phyloP scores from a whole-genome alignment of 2,329 filamentous ascomycete species.

The Aspergillus sclerotialis region DNA sequence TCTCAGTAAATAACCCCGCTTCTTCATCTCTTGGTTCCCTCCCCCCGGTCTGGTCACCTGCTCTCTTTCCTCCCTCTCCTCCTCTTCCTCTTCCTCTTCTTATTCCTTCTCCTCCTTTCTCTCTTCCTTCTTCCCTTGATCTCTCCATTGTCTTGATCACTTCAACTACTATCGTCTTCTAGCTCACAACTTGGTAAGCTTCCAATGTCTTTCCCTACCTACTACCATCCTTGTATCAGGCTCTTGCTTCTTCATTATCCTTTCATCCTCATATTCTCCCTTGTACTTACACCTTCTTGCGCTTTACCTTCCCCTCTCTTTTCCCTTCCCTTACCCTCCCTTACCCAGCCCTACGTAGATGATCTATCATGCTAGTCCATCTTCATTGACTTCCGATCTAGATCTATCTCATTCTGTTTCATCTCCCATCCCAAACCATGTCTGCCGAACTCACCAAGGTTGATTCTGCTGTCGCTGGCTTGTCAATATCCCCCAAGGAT shows the following conservation, averaged over 20 bases:
- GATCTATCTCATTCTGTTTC: too few species aligned
- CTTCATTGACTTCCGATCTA: too few species aligned
- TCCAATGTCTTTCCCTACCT: too few species aligned
- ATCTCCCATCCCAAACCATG: too few species aligned
- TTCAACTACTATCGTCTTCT: too few species aligned
- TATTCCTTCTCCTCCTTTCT: slow-evolving; percentile 3
- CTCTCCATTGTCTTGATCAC: not conserved
- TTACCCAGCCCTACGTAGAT: too few species aligned
- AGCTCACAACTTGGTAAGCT: too few species aligned
- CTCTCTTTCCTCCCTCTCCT: slow-evolving; percentile 10
- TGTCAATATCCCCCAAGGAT: slow-evolving; percentile 60
- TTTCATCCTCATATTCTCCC: slow-evolving; percentile 8
- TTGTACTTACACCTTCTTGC: slow-evolving; percentile 5
- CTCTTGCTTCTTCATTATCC: slow-evolving; percentile 4
- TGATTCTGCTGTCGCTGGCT: slow-evolving; percentile 81
- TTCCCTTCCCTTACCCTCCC: too few species aligned
- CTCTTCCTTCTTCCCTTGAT: slow-evolving; percentile 3
- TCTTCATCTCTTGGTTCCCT: slow-evolving; percentile 6
- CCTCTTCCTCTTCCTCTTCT: slow-evolving; percentile 4
- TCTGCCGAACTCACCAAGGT: slow-evolving; percentile 70
- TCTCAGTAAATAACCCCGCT: not conserved
- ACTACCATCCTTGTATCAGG: too few species aligned
- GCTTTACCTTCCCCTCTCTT: slow-evolving; percentile 1
- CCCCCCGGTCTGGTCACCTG: slow-evolving; percentile 30
- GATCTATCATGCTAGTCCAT: too few species aligned